phyloP scores from a whole-genome alignment of 1,284 basidiomycete genomes.

The Rhizoctonia solani region DNA sequence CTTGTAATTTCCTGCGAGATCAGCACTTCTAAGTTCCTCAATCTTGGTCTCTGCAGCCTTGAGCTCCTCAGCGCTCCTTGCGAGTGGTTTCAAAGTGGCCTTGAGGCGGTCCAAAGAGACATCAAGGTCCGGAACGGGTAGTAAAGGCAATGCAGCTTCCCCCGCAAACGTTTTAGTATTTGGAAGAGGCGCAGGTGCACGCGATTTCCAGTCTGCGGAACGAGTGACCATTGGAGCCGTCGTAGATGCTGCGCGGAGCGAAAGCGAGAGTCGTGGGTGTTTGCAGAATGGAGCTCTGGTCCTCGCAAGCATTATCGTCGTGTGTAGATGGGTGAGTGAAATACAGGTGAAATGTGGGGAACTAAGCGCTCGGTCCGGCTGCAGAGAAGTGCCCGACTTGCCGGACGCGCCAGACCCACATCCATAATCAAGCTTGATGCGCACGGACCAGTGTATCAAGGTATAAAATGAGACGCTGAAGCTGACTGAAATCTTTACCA shows the following conservation, averaged over 20 bases:
- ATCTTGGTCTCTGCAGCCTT: slow-evolving; percentile 59
- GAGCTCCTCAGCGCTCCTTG: slow-evolving; percentile 63
- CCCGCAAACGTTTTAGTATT: slow-evolving; percentile 52
- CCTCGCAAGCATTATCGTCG: slow-evolving; percentile 25
- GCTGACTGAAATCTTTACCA: slow-evolving; percentile 50
- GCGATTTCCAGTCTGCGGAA: slow-evolving; percentile 54
- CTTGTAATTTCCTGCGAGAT: slow-evolving; percentile 60
- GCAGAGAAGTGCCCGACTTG: background rate
- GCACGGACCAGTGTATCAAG: slow-evolving; percentile 12
- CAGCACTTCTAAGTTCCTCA: slow-evolving; percentile 57
- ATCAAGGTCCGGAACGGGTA: slow-evolving; percentile 66
- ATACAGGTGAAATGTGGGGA: background rate
- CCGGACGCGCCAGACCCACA: background rate
- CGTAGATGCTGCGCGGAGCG: background rate
- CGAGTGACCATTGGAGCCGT: slow-evolving; percentile 21
- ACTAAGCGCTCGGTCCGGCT: background rate
- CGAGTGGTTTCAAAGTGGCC: slow-evolving; percentile 64
- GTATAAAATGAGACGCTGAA: background rate
- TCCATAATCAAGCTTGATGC: background rate
- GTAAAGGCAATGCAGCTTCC: slow-evolving; percentile 55
- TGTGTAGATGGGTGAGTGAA: background rate
- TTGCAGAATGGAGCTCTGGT: background rate
- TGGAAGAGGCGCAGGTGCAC: slow-evolving; percentile 52
- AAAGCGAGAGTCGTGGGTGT: slow-evolving; percentile 11
- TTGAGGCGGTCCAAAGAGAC: slow-evolving; percentile 64